Evolutionary conservation across 2,329 filamentous ascomycete species (phyloP).

Genomic region (Microsporum ferrugineum): DNA sequence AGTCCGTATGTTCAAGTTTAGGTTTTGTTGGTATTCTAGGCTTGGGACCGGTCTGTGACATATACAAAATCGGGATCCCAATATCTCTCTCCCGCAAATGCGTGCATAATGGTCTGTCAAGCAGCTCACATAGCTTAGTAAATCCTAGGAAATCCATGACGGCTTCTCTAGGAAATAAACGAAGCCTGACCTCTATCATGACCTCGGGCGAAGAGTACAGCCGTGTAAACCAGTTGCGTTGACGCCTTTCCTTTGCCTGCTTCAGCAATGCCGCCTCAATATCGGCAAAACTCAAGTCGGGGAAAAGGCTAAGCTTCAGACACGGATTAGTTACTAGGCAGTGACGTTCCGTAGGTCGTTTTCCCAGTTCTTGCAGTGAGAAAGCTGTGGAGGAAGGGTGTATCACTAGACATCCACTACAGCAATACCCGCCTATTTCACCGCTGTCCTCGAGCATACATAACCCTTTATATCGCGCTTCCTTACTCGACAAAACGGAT

Average conservation of each 20-base stretch:
- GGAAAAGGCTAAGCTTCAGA: not conserved
- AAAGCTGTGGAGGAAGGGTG: not conserved
- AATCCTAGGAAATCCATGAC: not conserved
- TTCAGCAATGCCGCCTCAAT: not conserved
- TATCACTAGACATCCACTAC: not conserved
- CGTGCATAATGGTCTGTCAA: not conserved
- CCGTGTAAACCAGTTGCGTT: not conserved
- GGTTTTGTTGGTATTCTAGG: not conserved
- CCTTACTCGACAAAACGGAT: not conserved
- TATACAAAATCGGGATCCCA: not conserved
- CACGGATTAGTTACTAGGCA: not conserved
- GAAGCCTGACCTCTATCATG: not conserved
- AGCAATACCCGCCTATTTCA: not conserved
- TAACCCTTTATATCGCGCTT: not conserved
- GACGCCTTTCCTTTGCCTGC: not conserved
- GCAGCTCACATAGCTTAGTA: not conserved
- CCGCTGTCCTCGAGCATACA: not conserved
- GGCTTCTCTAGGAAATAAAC: not conserved
- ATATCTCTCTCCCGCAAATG: not conserved
- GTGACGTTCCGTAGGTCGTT: not conserved
- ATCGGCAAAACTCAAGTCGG: not conserved
- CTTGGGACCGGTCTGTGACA: not conserved
- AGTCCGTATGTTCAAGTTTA: not conserved
- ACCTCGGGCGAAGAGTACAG: not conserved
- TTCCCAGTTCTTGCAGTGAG: not conserved